Evolutionary conservation across 2,329 filamentous ascomycete species (phyloP), one percentile per base, ranked within the genome.

Genomic region (Xylariomycetidae sp.): DNA sequence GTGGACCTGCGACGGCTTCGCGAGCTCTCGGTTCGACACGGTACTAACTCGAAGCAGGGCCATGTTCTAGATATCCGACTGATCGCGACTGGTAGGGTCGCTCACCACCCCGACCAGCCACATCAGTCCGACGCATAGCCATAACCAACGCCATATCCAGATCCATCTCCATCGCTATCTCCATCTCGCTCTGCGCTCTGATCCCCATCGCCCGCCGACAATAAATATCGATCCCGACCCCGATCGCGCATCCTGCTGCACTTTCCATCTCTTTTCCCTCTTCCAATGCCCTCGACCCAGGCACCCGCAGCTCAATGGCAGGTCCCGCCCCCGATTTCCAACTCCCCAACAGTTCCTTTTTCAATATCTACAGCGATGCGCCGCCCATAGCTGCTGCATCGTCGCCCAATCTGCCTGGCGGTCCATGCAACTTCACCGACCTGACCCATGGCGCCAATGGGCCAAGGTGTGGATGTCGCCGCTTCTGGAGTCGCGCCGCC

Each of bases 401-500:
- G 40, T 59, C 48, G 12, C 6, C 12, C 26, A 29, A 35, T 34
- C 61, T 76, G 8, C 73, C 74, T 2, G 59, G 61, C 37, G 74
- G 74, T 32, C 61, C 61, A 29, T 79, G 74, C 60, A 76, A 77
- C 53, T 78, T 67, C 49, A 66, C 74, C 38, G 72, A 78, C 47
- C 49, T 75, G 36, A 65, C 59, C 4, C 64, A 66, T 38, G 67
- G 73, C 37, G 61, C 71, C 41, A 65, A 64, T 49, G 71, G 68
- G 37, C 61, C 67, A 19, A 66, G 65, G 39, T 79, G 74, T 42
- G 74, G 74, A 50, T 79, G 74, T 46, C 73, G 74, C 44, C 72
- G 73, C 32, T 79, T 78, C 57, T 79, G 73, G 72, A 67, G 65
- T 48, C 67, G 66, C 40, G 58, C 57, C 34, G 45, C 53, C 30